Percentiles rank a stretch among this genome's conserved stretches.
Evolutionary conservation across 345 rosid species (phyloP).

Genomic region (Litchi chinensis): DNA sequence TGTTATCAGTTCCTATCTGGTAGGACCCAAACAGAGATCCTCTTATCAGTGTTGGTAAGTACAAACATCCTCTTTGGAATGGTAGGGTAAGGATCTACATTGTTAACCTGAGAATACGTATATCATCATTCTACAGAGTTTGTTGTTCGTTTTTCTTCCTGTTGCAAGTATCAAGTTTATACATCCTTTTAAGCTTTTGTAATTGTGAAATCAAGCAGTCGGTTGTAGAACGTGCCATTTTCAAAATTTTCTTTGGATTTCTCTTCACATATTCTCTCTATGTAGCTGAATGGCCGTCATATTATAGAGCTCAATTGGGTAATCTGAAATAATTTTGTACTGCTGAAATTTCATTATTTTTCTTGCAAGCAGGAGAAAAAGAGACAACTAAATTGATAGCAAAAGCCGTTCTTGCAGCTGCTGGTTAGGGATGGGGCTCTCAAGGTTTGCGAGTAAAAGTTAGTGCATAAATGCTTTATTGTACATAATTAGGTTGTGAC

Average conservation of each 20-base stretch:
- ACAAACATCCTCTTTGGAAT: background rate
- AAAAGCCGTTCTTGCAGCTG: slow-evolving; percentile 75
- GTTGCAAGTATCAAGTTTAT: background rate
- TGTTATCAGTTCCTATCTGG: no score
- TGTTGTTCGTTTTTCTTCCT: background rate
- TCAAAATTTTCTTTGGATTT: background rate
- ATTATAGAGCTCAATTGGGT: no score
- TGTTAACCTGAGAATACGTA: background rate
- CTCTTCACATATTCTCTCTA: no score
- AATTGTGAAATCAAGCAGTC: background rate
- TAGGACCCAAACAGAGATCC: no score
- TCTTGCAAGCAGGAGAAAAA: slow-evolving; percentile 65
- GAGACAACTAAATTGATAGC: slow-evolving; percentile 66
- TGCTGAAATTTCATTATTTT: slow-evolving; percentile 9
- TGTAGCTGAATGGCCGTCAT: no score
- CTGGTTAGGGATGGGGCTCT: slow-evolving; percentile 94
- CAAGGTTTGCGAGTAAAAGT: slow-evolving; percentile 85
- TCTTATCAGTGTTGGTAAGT: background rate
- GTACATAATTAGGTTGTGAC: background rate
- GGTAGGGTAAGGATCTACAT: slow-evolving; percentile 1
- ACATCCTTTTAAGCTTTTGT: no score
- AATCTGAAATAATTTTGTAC: background rate
- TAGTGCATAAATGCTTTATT: background rate
- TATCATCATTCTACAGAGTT: slow-evolving; percentile 3
- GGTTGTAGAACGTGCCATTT: slow-evolving; percentile 4